Evolutionary conservation across 352 stramenopile species (phyloP), one percentile per base, ranked within the genome.

Genomic region (Sclerospora graminicola): DNA sequence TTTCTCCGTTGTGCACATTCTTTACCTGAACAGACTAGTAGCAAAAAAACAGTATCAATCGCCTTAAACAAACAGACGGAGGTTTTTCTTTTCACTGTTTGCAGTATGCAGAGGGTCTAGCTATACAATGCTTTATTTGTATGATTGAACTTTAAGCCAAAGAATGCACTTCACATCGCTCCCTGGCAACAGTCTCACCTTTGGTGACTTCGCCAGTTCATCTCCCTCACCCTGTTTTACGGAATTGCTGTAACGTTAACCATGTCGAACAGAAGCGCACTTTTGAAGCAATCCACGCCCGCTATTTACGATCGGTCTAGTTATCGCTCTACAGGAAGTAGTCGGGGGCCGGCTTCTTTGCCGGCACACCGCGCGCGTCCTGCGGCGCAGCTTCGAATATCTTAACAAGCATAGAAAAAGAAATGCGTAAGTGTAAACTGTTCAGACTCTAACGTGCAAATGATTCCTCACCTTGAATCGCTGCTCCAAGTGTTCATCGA

Each of bases 351-450:
- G 96, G 95, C 66, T 98, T 98, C 70, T 99, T 98, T 30, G 95
- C 84, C 24, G 95, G 96, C 14, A 98, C 92, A 15, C 96, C 95
- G 52, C 97, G 79, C 5, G 85, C 89, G 47, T 98, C 95, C 64
- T 98, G 93, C 29, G 96, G 95, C 8, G 95, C 95, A 2, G 96
- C 95, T 66, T 99, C 95, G 63, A 99, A 99, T 58, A 98, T 98
- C 76, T 95, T 47, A 20, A 51, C 6, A 35, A 13, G 16, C 30
- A 35, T 2, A 35, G 13, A n/a, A 18, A 18, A 35, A 35, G 16
- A 6, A 16, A 35, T 16, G 11, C 30, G 30, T 16, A 20, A 18
- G n/a, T 9, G 30, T 15, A 5, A 33, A n/a, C 28, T 9, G 9
- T 16, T 16, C 13, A 7, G 2, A 5, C 13, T 19, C 13, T 9